Base-by-base conservation (phyloP, 306 rosid species). In the Begonia peltatifolia region DNA sequence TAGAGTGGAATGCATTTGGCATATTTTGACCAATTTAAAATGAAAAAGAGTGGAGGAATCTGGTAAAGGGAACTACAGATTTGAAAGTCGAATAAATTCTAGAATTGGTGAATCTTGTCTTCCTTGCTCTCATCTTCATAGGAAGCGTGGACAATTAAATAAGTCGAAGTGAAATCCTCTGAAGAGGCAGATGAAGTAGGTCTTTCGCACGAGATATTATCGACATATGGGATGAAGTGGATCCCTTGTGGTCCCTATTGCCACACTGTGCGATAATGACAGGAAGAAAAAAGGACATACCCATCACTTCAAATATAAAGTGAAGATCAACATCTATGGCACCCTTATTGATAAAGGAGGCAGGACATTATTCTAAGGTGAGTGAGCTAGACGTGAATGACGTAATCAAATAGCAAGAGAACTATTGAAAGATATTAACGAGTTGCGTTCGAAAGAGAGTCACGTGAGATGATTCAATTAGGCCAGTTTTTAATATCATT, bases 41-140 rank as follows among this genome's bases (percentile, higher is more conserved):
- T 23, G 30, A 23, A 23, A 23, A 23, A 5, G 36, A 30, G 49
- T 46, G 14, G 49, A 46, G 49, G 49, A 46, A 46, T 46, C 6
- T 46, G 12, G 49, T 46, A 46, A 11, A 46, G 49, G 49, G 12
- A 23, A 23, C 49, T 2, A 46, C 6, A 2, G 30, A 23, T 23
- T 23, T 23, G 30, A 23, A 23, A 23, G 30, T 46, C 14, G 49
- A 9, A 46, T 46, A 46, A 46, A 46, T 9, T 46, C 49, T 46
- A 2, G 49, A 46, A 46, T 46, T 46, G n/a, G 12, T 46, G 49
- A 46, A 46, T 46, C 49, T 46, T 46, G 49, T n/a, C 49, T 46
- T 46, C 49, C 49, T 46, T 8, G 49, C 49, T 46, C 49, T 46
- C n/a, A n/a, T n/a, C n/a, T n/a, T n/a, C n/a, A n/a, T n/a, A n/a